Conservation (phyloP, 2,329 filamentous ascomycete genomes). For the Sporothrix pallida region DNA sequence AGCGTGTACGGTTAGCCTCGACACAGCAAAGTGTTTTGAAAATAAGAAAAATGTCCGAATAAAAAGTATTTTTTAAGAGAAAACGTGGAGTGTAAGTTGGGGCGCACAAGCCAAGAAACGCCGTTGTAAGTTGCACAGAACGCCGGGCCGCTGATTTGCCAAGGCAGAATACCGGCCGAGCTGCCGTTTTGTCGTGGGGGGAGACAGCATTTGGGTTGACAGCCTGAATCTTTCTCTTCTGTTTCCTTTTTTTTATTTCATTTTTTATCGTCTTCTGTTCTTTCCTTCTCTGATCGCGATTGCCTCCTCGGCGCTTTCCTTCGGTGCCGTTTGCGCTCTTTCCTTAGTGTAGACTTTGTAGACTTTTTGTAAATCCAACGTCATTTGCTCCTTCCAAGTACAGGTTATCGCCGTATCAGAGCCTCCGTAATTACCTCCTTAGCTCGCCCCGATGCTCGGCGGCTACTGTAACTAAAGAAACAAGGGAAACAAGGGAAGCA, state of each 20-base stretch:
- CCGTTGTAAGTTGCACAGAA: not conserved
- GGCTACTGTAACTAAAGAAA: conserved; percentile 14
- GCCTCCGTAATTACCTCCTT: conserved; percentile 29
- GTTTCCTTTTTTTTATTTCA: not conserved
- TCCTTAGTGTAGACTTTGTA: not conserved
- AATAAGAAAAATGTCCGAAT: not conserved
- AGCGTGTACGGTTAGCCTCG: not conserved
- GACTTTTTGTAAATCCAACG: not conserved
- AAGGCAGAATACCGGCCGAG: conserved; percentile 5
- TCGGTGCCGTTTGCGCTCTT: conserved; percentile 7
- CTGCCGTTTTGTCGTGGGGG: not conserved
- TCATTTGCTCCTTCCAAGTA: conserved; percentile 12
- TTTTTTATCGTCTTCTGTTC: not conserved
- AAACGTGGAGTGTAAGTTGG: not conserved
- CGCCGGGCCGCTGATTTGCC: not conserved
- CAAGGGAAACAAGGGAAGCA: not conserved
- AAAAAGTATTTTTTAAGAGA: not conserved
- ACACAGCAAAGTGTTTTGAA: not conserved
- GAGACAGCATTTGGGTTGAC: not conserved
- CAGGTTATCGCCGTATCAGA: conserved; percentile 23
- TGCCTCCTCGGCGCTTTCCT: not conserved
- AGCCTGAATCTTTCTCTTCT: not conserved
- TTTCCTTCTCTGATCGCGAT: not conserved
- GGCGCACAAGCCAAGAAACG: not conserved
- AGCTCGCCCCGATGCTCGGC: conserved; percentile 32